Percentiles rank a stretch among this genome's conserved stretches.
Conservation (phyloP, 2,329 filamentous ascomycete species). For the Onygenales sp. region DNA sequence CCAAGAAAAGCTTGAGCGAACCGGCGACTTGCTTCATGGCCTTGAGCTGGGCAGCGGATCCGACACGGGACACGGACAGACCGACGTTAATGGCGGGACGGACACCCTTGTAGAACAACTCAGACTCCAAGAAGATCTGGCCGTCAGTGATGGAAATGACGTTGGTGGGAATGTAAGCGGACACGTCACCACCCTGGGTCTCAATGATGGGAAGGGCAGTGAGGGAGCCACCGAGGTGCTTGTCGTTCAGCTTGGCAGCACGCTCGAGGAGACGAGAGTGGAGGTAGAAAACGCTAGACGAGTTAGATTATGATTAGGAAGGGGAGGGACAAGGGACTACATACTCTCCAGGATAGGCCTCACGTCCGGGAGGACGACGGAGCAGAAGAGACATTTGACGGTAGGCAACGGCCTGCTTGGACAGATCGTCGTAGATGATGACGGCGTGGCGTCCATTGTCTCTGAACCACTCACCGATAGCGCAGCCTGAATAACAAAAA, state of each 20-base stretch:
- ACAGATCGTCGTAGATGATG: constrained; percentile 88
- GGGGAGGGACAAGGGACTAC: constrained; percentile 15
- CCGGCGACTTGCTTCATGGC: constrained; percentile 99
- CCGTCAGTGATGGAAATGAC: constrained; percentile 99
- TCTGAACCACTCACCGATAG: constrained; percentile 64
- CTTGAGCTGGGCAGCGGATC: constrained; percentile 98
- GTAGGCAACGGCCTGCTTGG: constrained; percentile 96
- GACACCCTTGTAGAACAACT: constrained; percentile 99
- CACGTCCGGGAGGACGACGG: constrained; percentile 95
- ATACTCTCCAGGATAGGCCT: constrained; percentile 93
- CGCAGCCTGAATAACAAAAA: constrained; percentile 15
- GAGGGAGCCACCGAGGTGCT: constrained; percentile 88
- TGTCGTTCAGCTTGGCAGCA: constrained; percentile 97
- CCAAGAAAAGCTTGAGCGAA: constrained; percentile 99
- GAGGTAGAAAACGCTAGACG: constrained; percentile 78
- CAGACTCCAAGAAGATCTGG: constrained; percentile 98
- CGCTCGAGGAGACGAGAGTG: constrained; percentile 99
- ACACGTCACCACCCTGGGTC: constrained; percentile 99
- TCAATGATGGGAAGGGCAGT: constrained; percentile 97
- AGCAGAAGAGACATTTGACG: constrained; percentile 98
- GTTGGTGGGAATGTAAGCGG: constrained; percentile 99
- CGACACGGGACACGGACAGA: constrained; percentile 99
- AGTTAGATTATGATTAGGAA: constrained; percentile 14
- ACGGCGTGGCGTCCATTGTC: constrained; percentile 83
- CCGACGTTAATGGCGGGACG: constrained; percentile 99